A percentile compares a stretch with the other conserved stretches of the same genome.
phyloP scores from a whole-genome alignment of 2,329 filamentous ascomycete genomes.

The Calonectria honghensis region DNA sequence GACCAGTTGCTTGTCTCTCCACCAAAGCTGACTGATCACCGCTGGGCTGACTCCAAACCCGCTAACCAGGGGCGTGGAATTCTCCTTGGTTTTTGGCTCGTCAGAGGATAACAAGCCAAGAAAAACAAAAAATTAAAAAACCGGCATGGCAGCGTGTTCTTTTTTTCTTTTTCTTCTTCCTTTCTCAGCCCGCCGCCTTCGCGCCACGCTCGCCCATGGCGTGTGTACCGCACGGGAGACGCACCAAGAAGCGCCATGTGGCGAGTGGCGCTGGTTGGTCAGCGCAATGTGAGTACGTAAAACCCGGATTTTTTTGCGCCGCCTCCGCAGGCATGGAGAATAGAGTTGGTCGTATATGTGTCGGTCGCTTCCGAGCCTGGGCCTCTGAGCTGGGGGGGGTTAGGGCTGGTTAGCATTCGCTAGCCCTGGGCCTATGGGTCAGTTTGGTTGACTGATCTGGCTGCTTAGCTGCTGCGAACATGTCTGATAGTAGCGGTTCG shows the following conservation, averaged over 20 bases:
- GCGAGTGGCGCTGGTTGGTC: conserved; percentile 26
- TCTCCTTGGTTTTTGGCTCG: neutral
- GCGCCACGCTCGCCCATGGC: neutral
- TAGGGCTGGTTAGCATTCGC: conserved; percentile 12
- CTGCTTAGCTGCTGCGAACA: conserved; percentile 22
- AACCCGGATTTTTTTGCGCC: neutral
- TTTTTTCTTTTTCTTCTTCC: neutral
- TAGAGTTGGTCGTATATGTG: conserved; percentile 33
- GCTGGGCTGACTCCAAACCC: neutral
- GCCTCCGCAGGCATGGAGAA: conserved; percentile 4
- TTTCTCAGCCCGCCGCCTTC: conserved; percentile 11
- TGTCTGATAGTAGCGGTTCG: conserved; percentile 3
- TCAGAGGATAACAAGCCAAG: neutral
- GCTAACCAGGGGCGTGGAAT: conserved; percentile 19
- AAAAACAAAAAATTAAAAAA: neutral
- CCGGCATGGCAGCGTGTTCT: neutral
- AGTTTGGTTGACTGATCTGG: neutral
- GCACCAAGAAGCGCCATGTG: conserved; percentile 25
- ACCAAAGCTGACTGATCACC: conserved; percentile 8
- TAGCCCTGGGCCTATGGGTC: conserved; percentile 8
- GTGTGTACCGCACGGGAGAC: neutral
- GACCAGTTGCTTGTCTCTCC: conserved; percentile 20
- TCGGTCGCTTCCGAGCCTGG: conserved; percentile 20
- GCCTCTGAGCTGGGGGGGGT: conserved; percentile 7
- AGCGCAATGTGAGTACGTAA: neutral